These are phyloP conservation scores for Cladosporium halotolerans DNA, from an alignment of 2,329 filamentous ascomycete genomes.

Conservation along the genomic window DNA sequence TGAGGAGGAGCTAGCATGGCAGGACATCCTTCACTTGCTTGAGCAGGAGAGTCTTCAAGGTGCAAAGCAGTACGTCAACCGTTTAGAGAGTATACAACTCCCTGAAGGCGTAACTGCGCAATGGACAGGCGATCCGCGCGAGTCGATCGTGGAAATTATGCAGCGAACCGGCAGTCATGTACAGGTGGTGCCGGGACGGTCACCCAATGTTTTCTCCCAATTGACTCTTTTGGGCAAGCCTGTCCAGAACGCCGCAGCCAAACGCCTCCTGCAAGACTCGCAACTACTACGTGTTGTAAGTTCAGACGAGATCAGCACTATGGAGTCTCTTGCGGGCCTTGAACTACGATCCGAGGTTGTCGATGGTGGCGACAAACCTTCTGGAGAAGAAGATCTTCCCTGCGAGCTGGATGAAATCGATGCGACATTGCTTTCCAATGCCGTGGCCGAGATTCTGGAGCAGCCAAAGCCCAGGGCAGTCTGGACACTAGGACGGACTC, in stretches of 20 bases:
- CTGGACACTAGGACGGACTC: not conserved
- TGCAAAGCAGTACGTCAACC: constrained; percentile 13
- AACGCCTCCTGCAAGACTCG: constrained; percentile 14
- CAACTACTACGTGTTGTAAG: constrained; percentile 11
- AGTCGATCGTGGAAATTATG: constrained; percentile 25
- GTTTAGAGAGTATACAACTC: constrained; percentile 19
- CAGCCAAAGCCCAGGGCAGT: not conserved
- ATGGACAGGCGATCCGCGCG: constrained; percentile 13
- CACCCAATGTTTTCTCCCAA: constrained; percentile 14
- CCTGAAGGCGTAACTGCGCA: constrained; percentile 11
- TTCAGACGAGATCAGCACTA: not conserved
- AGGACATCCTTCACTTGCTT: constrained; percentile 13
- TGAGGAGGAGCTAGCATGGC: constrained; percentile 13
- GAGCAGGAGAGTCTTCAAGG: constrained; percentile 14
- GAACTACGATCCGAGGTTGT: constrained; percentile 1
- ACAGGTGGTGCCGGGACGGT: constrained; percentile 12
- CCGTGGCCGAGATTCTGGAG: not conserved
- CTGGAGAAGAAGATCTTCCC: not conserved
- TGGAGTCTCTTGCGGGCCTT: constrained; percentile 1
- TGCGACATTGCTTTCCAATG: not conserved
- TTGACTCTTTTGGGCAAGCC: constrained; percentile 19
- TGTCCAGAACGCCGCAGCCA: constrained; percentile 16
- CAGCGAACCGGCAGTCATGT: constrained; percentile 27
- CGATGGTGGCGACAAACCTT: not conserved
- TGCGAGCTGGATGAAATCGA: not conserved